These are phyloP conservation scores for Rhizopus sp. DNA, from an alignment of 371 early-diverging fungal genomes.

Conservation along the genomic window DNA sequence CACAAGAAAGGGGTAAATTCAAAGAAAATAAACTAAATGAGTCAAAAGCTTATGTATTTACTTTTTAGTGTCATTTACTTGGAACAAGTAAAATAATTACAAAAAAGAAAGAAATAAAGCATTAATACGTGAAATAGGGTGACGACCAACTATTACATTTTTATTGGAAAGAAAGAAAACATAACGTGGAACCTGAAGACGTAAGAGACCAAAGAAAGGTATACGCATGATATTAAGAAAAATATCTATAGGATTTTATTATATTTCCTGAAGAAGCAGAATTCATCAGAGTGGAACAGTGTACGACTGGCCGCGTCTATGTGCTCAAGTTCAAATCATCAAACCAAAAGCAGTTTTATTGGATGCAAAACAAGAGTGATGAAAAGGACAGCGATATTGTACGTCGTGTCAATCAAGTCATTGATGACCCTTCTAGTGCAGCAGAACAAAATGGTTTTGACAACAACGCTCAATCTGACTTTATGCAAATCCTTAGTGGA, in stretches of 20 bases:
- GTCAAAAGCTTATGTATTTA: neutral
- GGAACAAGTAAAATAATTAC: constrained; percentile 44
- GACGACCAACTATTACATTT: constrained; percentile 77
- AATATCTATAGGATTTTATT: constrained; percentile 59
- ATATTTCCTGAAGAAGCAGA: constrained; percentile 82
- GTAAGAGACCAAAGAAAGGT: constrained; percentile 11
- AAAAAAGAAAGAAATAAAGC: too few species aligned
- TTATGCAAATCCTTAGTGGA: constrained; percentile 39
- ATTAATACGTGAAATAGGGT: constrained; percentile 24
- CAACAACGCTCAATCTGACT: constrained; percentile 32
- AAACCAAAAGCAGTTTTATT: constrained; percentile 73
- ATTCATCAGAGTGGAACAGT: constrained; percentile 64
- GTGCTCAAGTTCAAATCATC: constrained; percentile 78
- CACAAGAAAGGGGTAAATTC: constrained; percentile 66
- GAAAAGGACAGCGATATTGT: constrained; percentile 59
- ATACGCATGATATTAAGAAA: neutral
- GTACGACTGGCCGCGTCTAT: constrained; percentile 75
- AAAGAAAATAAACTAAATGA: neutral
- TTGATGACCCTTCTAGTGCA: constrained; percentile 58
- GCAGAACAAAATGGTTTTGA: constrained; percentile 25
- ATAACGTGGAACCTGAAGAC: constrained; percentile 32
- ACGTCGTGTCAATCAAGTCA: constrained; percentile 56
- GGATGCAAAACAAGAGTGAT: constrained; percentile 75
- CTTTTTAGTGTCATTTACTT: constrained; percentile 49
- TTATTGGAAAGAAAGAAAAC: constrained; percentile 73